Evolutionary conservation across 305 asterid species (phyloP), one percentile per base, ranked within the genome.

Genomic region (Fraxinus platypoda): DNA sequence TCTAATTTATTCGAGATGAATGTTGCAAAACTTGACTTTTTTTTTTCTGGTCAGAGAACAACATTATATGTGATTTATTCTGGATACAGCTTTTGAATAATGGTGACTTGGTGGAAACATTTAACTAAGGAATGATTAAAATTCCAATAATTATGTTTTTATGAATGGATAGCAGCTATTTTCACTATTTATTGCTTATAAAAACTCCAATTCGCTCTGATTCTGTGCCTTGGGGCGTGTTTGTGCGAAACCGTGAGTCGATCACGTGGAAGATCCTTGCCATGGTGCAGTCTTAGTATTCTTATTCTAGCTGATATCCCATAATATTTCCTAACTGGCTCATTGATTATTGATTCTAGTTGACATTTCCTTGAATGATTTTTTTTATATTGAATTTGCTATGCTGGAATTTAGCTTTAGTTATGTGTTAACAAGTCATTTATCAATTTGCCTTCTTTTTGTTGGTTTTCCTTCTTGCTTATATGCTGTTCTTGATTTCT

Each of bases 401-500:
- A 21, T 5, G 12, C 13, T 19, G 30, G 30, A 59, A 59, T 59
- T 59, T 8, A 19, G 71, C 71, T 59, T 21, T 0, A 59, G 28
- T 57, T 52, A 2, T 43, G 52, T 43, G 54, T 43, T 43, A 35
- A 35, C 9, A 5, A 35, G 38, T 35, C 38, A 35, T 35, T 41
- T 41, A 15, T 13, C 62, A 57, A 6, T 57, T 19, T 0, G 28
- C 3, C 68, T 57, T 6, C 30, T 59, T 21, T 59, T 59, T 21
- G 26, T 59, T 59, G 30, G 30, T 30, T 71, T 57, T 72, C 57
- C 3, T 28, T 72, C 43, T n/a, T 12, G 33, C 30, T 73, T 74
- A 54, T 72, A n/a, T 54, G 25, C 25, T 37, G 6, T n/a, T 38
- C 21, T 78, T 70, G 70, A 46, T 74, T 13, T 75, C 78, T 84